A percentile compares a stretch with the other conserved stretches of the same genome.
phyloP scores from a whole-genome alignment of 2,329 filamentous ascomycete species.

The Aspergillus oerlinghausenensis region DNA sequence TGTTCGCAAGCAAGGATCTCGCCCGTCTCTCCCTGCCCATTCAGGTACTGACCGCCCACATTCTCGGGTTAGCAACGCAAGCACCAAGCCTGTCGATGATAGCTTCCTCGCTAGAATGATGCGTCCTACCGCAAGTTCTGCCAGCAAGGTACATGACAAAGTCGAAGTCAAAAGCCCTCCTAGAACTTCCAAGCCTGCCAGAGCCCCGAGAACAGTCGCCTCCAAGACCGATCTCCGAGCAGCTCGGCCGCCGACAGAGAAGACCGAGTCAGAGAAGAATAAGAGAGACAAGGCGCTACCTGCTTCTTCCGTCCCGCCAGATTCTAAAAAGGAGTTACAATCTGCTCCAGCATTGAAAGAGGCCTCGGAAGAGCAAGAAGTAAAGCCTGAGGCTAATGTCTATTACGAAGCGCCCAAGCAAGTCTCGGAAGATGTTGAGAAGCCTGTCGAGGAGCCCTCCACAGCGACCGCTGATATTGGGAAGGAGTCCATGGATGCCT shows the following conservation, averaged over 20 bases:
- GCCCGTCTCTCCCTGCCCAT: conserved; percentile 27
- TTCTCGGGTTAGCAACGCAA: conserved; percentile 37
- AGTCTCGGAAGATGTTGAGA: background rate
- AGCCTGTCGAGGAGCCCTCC: background rate
- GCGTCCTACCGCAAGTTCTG: conserved; percentile 48
- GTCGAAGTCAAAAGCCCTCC: conserved; percentile 39
- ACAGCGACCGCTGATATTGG: background rate
- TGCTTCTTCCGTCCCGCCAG: background rate
- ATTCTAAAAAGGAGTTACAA: conserved; percentile 1
- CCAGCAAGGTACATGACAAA: conserved; percentile 47
- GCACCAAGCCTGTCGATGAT: conserved; percentile 39
- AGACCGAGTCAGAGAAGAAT: conserved; percentile 6
- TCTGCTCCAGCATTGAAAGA: conserved; percentile 5
- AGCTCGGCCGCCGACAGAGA: conserved; percentile 18
- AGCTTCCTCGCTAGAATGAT: conserved; percentile 49
- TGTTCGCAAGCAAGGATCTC: conserved; percentile 29
- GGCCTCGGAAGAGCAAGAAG: conserved; percentile 4
- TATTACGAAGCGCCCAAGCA: background rate
- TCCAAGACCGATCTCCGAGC: conserved; percentile 21
- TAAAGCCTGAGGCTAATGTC: background rate
- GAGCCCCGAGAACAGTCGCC: conserved; percentile 19
- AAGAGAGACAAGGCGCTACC: conserved; percentile 5
- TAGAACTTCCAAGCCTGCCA: conserved; percentile 19
- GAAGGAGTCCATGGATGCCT: background rate
- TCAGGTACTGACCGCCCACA: conserved; percentile 33